phyloP scores from a whole-genome alignment of 202 grass and related monocot species.

The Zoysia matrella region DNA sequence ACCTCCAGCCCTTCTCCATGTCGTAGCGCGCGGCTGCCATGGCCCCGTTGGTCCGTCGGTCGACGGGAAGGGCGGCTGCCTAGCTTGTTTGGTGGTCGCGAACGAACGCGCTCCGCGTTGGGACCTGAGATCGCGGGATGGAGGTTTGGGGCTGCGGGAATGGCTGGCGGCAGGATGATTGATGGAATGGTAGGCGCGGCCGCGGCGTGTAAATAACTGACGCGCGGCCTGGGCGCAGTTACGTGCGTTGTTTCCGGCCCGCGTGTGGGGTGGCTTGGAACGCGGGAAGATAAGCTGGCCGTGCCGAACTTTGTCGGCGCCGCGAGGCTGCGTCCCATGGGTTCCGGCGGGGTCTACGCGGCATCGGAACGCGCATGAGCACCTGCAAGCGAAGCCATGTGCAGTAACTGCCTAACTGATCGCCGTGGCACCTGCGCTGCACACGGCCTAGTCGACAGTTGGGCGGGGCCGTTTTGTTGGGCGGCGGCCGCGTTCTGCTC shows the following conservation, averaged over 20 bases:
- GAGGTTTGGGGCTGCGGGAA: not conserved
- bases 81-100: not conserved
- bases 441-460: too few relatives aligned
- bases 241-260: constrained; percentile 41
- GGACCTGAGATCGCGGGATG: too few relatives aligned
- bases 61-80: not conserved
- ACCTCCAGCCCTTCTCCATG: constrained; percentile 55
- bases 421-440: too few relatives aligned
- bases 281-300: not conserved
- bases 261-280: not conserved
- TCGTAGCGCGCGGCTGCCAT: constrained; percentile 54
- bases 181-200: not conserved
- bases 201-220: constrained; percentile 2
- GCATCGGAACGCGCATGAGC: not conserved
- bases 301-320: constrained; percentile 12
- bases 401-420: too few relatives aligned
- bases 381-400: not conserved
- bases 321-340: not conserved
- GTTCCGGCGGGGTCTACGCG: not conserved
- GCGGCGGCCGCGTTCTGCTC: not conserved
- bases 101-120: too few relatives aligned
- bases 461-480: not conserved
- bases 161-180: not conserved
- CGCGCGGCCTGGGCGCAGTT: constrained; percentile 6
- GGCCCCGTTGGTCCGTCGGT: not conserved